A percentile compares a stretch with the other conserved stretches of the same genome.
These are phyloP conservation scores for Thelonectria rubi DNA, from an alignment of 2,329 filamentous ascomycete species.

Conservation along the genomic window DNA sequence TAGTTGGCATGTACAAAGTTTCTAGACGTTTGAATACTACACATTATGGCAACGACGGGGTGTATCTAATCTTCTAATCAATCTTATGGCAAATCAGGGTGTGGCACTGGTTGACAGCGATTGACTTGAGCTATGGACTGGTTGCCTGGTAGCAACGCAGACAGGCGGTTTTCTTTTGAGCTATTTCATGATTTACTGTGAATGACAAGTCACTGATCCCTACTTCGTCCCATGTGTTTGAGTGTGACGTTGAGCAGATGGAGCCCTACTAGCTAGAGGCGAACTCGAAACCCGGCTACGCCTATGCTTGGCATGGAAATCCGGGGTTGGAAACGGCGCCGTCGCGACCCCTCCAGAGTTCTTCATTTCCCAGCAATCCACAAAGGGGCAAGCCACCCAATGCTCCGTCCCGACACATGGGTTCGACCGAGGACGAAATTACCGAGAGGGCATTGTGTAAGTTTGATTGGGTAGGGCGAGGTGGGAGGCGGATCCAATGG, in stretches of 20 bases:
- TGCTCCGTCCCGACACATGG: not conserved
- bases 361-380: constrained; percentile 36
- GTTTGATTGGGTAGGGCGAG: not conserved
- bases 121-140: constrained; percentile 28
- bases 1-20: constrained; percentile 51
- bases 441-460: not conserved
- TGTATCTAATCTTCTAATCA: constrained; percentile 63
- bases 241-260: not conserved
- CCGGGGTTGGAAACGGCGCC: constrained; percentile 30
- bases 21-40: constrained; percentile 50
- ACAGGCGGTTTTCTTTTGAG: constrained; percentile 4
- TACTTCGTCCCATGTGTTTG: not conserved
- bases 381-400: constrained; percentile 17
- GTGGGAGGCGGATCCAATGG: not conserved
- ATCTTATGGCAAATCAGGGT: constrained; percentile 46
- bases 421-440: not conserved
- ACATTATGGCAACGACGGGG: constrained; percentile 39
- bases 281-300: not conserved
- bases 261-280: not conserved
- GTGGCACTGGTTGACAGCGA: constrained; percentile 24
- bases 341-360: constrained; percentile 14
- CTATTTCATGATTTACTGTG: constrained; percentile 4
- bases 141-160: constrained; percentile 30
- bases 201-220: not conserved
- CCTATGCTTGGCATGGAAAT: constrained; percentile 29